phyloP scores from a whole-genome alignment of 192 early-diverging fungal genomes.

The Coemansia sp. region DNA sequence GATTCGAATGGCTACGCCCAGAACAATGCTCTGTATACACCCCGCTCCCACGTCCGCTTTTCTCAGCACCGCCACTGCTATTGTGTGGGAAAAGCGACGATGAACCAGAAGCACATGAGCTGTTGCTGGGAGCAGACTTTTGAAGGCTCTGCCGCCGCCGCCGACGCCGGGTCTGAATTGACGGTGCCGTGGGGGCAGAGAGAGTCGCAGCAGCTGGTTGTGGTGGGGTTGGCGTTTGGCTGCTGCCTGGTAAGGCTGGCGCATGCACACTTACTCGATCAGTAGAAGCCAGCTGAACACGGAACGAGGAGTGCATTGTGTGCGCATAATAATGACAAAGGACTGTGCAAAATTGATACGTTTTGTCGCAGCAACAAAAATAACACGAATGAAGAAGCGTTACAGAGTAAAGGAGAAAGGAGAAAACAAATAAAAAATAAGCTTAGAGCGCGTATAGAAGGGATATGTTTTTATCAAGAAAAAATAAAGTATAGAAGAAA shows the following conservation, averaged over 20 bases:
- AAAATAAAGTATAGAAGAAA: conserved; percentile 8
- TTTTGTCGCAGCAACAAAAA: background rate
- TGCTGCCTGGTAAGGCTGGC: conserved; percentile 11
- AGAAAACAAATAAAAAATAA: background rate
- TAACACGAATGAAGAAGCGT: background rate
- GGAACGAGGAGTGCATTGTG: conserved; percentile 50
- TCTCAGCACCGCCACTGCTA: background rate
- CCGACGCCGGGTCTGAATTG: conserved; percentile 8
- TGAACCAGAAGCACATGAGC: background rate
- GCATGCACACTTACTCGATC: conserved; percentile 30
- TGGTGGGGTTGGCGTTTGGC: conserved; percentile 7
- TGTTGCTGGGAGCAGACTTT: background rate
- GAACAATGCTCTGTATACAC: background rate
- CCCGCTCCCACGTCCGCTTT: background rate
- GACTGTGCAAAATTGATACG: background rate
- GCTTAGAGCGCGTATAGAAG: background rate
- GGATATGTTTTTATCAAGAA: background rate
- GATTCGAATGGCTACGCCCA: background rate
- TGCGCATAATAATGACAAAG: conserved; percentile 27
- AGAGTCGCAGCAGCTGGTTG: background rate
- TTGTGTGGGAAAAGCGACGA: background rate
- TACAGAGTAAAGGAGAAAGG: conserved; percentile 2
- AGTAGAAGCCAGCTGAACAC: conserved; percentile 52
- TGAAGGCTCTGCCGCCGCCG: conserved; percentile 1
- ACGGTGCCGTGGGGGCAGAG: background rate